Evolutionary conservation across 306 rosid species (phyloP).

Genomic region (Citrullus mucosospermus): DNA sequence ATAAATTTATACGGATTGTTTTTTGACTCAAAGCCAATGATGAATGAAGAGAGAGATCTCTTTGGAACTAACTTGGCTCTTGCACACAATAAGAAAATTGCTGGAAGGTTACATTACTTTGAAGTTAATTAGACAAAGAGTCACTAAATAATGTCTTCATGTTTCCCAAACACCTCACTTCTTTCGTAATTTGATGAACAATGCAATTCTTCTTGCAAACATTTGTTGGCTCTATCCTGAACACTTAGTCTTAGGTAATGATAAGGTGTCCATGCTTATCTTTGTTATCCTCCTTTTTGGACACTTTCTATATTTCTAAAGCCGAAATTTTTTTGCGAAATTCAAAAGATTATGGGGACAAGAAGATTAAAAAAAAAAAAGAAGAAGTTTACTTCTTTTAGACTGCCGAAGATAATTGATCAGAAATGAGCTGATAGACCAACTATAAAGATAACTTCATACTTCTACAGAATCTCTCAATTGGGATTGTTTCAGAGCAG

Average conservation of each 20-base stretch:
- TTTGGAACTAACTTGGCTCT: background rate
- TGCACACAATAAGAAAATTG: background rate
- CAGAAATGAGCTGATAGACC: background rate
- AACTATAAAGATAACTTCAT: background rate
- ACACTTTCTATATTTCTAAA: slow-evolving; percentile 47
- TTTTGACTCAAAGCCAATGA: background rate
- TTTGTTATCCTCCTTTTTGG: slow-evolving; percentile 32
- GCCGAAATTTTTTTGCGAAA: background rate
- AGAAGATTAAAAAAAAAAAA: background rate
- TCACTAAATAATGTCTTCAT: background rate
- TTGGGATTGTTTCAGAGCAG: background rate
- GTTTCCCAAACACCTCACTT: background rate
- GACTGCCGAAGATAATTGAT: background rate
- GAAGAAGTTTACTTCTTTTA: background rate
- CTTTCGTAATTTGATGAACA: background rate
- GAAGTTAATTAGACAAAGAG: background rate
- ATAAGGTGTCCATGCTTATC: slow-evolving; percentile 21
- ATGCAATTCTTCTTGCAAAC: background rate
- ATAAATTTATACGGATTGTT: background rate
- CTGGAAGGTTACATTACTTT: background rate
- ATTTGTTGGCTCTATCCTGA: background rate
- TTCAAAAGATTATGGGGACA: background rate
- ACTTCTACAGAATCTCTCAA: background rate
- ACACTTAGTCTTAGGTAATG: background rate
- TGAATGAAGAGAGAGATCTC: background rate